A percentile compares a stretch with the other conserved stretches of the same genome.
Evolutionary conservation across 208 protist genomes (phyloP).

Genomic region (Trypanosoma congolense): DNA sequence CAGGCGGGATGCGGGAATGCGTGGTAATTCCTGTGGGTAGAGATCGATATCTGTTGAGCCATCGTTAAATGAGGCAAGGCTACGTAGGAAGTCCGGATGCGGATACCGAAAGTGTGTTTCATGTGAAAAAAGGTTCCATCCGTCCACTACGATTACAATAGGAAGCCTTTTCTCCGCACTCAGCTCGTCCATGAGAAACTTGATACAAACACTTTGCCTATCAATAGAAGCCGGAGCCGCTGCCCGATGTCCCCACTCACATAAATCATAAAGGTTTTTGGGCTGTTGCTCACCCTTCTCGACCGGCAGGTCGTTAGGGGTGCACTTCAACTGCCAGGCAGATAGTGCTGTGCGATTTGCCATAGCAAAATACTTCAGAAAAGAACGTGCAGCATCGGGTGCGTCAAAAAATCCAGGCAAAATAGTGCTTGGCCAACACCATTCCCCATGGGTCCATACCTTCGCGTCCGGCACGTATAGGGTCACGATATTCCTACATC

Average conservation of each 20-base stretch:
- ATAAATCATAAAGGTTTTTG: constrained; percentile 73
- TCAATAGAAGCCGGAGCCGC: constrained; percentile 84
- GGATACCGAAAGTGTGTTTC: constrained; percentile 90
- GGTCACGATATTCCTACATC: constrained; percentile 61
- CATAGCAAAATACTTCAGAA: constrained; percentile 75
- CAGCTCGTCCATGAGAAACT: constrained; percentile 89
- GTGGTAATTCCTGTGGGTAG: constrained; percentile 84
- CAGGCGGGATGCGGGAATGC: constrained; percentile 83
- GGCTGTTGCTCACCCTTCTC: constrained; percentile 75
- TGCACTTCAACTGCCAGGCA: constrained; percentile 64
- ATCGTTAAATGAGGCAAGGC: constrained; percentile 72
- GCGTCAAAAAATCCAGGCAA: constrained; percentile 90
- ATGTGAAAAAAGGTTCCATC: constrained; percentile 87
- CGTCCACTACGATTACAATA: constrained; percentile 86
- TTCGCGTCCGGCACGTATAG: constrained; percentile 85
- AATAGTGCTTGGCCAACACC: constrained; percentile 88
- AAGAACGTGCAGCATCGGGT: constrained; percentile 74
- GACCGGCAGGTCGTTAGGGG: constrained; percentile 74
- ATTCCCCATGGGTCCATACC: constrained; percentile 88
- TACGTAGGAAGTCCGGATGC: constrained; percentile 86
- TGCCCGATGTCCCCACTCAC: constrained; percentile 75
- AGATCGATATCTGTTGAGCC: constrained; percentile 78
- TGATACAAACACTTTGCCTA: constrained; percentile 83
- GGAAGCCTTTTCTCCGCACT: constrained; percentile 75
- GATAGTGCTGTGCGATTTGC: constrained; percentile 57